Percentiles rank a stretch among this genome's conserved stretches.
phyloP scores from a whole-genome alignment of 1,139 yeast genomes.

The Waltiozyma sp. region DNA sequence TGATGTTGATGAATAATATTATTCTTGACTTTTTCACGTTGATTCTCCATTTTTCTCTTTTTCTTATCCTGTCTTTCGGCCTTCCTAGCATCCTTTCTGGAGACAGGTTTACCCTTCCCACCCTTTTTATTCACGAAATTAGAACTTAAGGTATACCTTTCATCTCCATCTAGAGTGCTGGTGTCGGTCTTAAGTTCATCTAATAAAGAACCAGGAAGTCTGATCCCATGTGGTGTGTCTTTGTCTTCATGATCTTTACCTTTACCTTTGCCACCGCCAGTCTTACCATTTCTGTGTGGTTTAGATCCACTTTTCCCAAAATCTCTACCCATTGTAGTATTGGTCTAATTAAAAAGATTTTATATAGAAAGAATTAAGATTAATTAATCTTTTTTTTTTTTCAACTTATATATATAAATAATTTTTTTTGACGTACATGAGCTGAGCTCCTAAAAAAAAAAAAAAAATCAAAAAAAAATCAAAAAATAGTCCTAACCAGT shows the following conservation, averaged over 20 bases:
- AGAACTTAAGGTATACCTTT: slow-evolving; percentile 16
- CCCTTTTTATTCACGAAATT: slow-evolving; percentile 13
- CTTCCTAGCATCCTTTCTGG: slow-evolving; percentile 48
- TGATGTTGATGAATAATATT: background rate
- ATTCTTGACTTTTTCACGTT: background rate
- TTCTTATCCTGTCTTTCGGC: slow-evolving; percentile 43
- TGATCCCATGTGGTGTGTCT: slow-evolving; percentile 35
- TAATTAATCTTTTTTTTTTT: too few relatives aligned
- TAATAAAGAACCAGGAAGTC: slow-evolving; percentile 55
- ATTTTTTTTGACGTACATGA: too few relatives aligned
- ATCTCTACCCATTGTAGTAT: too few relatives aligned
- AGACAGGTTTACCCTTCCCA: slow-evolving; percentile 22
- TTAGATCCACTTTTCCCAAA: too few relatives aligned
- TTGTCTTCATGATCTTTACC: background rate
- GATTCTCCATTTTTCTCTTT: slow-evolving; percentile 22
- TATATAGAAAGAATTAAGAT: too few relatives aligned
- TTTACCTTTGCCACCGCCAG: background rate
- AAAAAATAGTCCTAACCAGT: too few relatives aligned
- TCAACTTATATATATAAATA: too few relatives aligned
- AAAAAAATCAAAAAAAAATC: too few relatives aligned
- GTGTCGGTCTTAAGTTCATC: slow-evolving; percentile 43
- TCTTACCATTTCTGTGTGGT: background rate
- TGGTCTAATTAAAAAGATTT: too few relatives aligned
- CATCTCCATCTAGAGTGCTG: slow-evolving; percentile 33
- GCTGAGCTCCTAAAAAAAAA: too few relatives aligned